Percentiles rank a stretch among this genome's conserved stretches.
Evolutionary conservation across 2,329 filamentous ascomycete genomes (phyloP).

Genomic region (Cladophialophora yegresii): DNA sequence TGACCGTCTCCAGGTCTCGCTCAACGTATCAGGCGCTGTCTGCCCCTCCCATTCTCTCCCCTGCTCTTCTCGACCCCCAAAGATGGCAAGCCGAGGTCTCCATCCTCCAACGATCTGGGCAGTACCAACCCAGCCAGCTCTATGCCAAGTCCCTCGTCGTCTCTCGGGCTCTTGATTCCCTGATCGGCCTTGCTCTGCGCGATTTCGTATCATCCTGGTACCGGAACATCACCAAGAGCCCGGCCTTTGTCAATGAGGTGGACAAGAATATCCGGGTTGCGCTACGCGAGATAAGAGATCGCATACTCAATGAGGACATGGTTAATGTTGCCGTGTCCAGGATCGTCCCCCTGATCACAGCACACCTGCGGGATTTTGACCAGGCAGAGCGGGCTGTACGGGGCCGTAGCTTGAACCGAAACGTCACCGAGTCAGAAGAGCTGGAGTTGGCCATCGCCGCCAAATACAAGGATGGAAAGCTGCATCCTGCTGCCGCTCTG

Average conservation of each 20-base stretch:
- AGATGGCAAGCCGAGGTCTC: constrained; percentile 72
- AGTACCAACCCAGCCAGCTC: constrained; percentile 69
- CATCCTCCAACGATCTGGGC: constrained; percentile 64
- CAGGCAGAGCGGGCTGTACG: constrained; percentile 84
- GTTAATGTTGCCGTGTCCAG: constrained; percentile 79
- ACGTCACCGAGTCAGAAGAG: constrained; percentile 94
- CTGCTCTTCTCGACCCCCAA: constrained; percentile 62
- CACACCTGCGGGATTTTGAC: constrained; percentile 86
- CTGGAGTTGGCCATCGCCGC: constrained; percentile 92
- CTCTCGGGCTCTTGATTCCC: constrained; percentile 74
- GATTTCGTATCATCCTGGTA: constrained; percentile 94
- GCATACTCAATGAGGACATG: constrained; percentile 74
- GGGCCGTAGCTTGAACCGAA: constrained; percentile 82
- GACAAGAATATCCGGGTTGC: constrained; percentile 76
- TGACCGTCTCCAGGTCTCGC: constrained; percentile 25
- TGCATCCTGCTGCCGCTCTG: constrained; percentile 83
- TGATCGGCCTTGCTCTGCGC: constrained; percentile 73
- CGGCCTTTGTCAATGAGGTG: constrained; percentile 80
- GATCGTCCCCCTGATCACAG: constrained; percentile 82
- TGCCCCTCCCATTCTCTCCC: constrained; percentile 45
- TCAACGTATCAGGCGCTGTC: constrained; percentile 47
- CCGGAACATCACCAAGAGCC: constrained; percentile 75
- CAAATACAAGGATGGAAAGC: constrained; percentile 83
- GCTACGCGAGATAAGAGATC: constrained; percentile 69
- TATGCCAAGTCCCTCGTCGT: constrained; percentile 75